phyloP scores from a whole-genome alignment of 805 yeast species.

The Teunomyces atbi region DNA sequence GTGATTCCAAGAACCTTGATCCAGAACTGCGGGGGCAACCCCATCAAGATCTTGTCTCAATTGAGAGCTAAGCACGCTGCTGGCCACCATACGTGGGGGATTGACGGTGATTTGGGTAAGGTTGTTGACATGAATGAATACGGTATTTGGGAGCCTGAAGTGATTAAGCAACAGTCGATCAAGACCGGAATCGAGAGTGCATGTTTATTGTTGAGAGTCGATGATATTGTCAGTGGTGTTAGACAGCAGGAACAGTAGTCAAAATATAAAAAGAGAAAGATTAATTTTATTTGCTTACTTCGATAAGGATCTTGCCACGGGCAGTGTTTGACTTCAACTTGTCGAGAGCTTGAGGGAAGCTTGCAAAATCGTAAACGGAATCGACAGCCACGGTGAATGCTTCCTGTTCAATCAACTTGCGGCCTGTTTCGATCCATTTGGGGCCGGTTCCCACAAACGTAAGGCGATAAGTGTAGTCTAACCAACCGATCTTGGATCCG shows the following conservation, averaged over 20 bases:
- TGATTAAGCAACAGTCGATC: constrained; percentile 91
- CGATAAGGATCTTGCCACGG: constrained; percentile 64
- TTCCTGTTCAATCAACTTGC: constrained; percentile 46
- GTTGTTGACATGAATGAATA: constrained; percentile 92
- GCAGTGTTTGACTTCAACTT: constrained; percentile 47
- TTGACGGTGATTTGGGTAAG: constrained; percentile 93
- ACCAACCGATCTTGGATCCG: constrained; percentile 14
- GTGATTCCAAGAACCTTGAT: constrained; percentile 96
- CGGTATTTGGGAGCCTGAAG: constrained; percentile 99
- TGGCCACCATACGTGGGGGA: constrained; percentile 82
- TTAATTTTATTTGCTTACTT: constrained; percentile 13
- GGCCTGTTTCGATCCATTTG: constrained; percentile 16
- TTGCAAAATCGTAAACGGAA: constrained; percentile 47
- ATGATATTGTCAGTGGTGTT: constrained; percentile 96
- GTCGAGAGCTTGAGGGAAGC: constrained; percentile 51
- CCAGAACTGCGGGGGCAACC: constrained; percentile 97
- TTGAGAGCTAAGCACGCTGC: constrained; percentile 95
- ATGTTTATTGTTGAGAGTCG: constrained; percentile 89
- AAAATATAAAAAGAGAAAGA: not conserved
- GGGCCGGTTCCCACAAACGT: constrained; percentile 10
- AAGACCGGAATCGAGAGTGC: constrained; percentile 99
- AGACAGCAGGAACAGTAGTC: constrained; percentile 43
- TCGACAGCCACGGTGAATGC: constrained; percentile 50
- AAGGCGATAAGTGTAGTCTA: constrained; percentile 29
- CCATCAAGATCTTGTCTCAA: constrained; percentile 84